Evolutionary conservation across 208 protist species (phyloP), one percentile per base, ranked within the genome.

Genomic region (Trypanosoma congolense): DNA sequence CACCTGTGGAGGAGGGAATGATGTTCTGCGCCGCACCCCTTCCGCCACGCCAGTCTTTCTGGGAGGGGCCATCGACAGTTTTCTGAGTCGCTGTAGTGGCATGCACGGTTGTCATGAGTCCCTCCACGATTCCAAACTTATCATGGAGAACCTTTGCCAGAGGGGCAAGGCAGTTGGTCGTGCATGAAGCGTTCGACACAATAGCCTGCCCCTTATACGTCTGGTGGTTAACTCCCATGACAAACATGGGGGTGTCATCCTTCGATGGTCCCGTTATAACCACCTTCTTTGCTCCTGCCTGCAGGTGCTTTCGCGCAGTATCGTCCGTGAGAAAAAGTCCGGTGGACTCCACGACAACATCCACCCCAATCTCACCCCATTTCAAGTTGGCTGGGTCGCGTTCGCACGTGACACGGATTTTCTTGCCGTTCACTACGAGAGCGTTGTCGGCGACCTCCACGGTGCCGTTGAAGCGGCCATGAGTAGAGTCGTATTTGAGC

Each of bases 91-190:
- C 96, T 25, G 98, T 99, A 33, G 83, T 89, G 19, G 98, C 87
- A 76, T 99, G 98, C 40, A 99, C 95, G 33, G 98, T 99, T 41
- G 97, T 98, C 97, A 99, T 99, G 38, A 99, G 78, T 56, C 89
- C 93, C 65, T 97, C 88, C 26, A 76, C 70, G 49, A 99, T 99
- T 26, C 89, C 93, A 75, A 96, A 99, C 45, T 89, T 83, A 10
- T 99, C 94, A 61, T 99, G 19, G 30, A 99, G 69, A 2, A 84
- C 65, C 56, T 92, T 98, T 44, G 83, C 94, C 8, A 99, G 65
- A 51, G 98, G 98, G 0, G 98, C 98, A n/a, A 99, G 87, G 83
- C 98, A 99, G 93, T 99, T 99, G 55, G 98, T 99, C 43, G 98
- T 99, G 89, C 98, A 99, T 24, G 97, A 99, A 24, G 98, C 97